Conservation (phyloP, 2,329 filamentous ascomycete genomes). For the Fusarium avenaceum region DNA sequence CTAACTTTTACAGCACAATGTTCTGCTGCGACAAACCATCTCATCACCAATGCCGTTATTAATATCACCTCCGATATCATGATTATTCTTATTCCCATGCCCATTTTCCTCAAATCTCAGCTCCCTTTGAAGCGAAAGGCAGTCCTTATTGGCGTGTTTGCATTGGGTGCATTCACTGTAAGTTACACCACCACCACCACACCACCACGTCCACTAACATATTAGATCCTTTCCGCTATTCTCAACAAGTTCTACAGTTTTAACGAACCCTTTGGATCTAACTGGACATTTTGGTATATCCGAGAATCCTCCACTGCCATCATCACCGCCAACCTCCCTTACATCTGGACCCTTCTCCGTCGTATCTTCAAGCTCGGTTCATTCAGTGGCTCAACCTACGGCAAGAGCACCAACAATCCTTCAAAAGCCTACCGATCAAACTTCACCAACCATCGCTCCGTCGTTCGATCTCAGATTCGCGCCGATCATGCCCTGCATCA, state of each 20-base stretch:
- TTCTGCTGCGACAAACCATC: constrained; percentile 67
- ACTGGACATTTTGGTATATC: constrained; percentile 60
- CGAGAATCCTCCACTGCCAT: constrained; percentile 60
- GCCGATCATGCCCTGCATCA: constrained; percentile 46
- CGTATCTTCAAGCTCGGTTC: constrained; percentile 54
- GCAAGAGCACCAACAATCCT: constrained; percentile 45
- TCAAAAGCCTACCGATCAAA: constrained; percentile 47
- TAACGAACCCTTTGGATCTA: constrained; percentile 54
- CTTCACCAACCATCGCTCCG: constrained; percentile 49
- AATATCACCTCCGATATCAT: constrained; percentile 72
- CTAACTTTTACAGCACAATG: constrained; percentile 63
- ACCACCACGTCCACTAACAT: constrained; percentile 10
- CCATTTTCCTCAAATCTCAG: constrained; percentile 64
- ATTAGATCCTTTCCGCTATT: constrained; percentile 63
- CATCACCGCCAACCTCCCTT: constrained; percentile 59
- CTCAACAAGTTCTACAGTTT: constrained; percentile 62
- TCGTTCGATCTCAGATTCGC: constrained; percentile 38
- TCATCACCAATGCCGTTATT: constrained; percentile 70
- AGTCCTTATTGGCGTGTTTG: constrained; percentile 62
- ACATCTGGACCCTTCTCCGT: constrained; percentile 58
- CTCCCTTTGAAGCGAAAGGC: constrained; percentile 66
- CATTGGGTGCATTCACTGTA: constrained; percentile 63
- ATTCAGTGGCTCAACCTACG: constrained; percentile 52
- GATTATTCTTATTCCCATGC: constrained; percentile 71
- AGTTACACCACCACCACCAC: constrained; percentile 30